These are phyloP conservation scores for Pythium biforme DNA, from an alignment of 352 stramenopile genomes.

Conservation along the genomic window DNA sequence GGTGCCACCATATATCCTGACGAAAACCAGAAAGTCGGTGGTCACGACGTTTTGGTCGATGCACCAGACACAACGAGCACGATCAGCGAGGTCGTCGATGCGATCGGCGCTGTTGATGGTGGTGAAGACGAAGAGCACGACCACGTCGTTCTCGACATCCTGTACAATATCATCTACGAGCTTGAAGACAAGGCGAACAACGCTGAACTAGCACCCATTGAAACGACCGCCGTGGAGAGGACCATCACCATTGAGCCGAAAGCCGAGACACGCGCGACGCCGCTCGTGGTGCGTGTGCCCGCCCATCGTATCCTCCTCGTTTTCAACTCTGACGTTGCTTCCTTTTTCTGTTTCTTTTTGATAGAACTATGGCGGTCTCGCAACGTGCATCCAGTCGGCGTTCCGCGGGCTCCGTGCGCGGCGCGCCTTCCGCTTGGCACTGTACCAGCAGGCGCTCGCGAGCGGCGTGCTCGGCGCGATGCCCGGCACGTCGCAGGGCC, in stretches of 20 bases:
- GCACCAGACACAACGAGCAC: no score
- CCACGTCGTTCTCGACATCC: constrained; percentile 5
- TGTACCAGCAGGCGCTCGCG: constrained; percentile 65
- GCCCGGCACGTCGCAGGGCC: constrained; percentile 61
- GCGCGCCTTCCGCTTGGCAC: constrained; percentile 48
- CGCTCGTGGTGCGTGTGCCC: constrained; percentile 5
- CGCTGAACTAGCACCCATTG: background rate
- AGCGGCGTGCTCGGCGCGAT: constrained; percentile 71
- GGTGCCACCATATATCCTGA: no score
- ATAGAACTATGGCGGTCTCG: constrained; percentile 18
- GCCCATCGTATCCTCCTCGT: background rate
- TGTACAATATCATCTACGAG: constrained; percentile 16
- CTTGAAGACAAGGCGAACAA: constrained; percentile 3
- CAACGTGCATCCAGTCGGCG: constrained; percentile 49
- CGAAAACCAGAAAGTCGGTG: no score
- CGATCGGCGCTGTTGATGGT: no score
- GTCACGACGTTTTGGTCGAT: no score
- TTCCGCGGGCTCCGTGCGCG: constrained; percentile 55
- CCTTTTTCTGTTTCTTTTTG: background rate
- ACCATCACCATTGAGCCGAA: constrained; percentile 8
- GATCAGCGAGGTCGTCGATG: no score
- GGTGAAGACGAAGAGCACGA: constrained; percentile 1
- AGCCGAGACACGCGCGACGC: background rate
- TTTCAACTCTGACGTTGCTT: background rate
- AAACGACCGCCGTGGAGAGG: background rate